These are phyloP conservation scores for Triglochin maritima DNA, from an alignment of 106 monocot species.

Conservation along the genomic window DNA sequence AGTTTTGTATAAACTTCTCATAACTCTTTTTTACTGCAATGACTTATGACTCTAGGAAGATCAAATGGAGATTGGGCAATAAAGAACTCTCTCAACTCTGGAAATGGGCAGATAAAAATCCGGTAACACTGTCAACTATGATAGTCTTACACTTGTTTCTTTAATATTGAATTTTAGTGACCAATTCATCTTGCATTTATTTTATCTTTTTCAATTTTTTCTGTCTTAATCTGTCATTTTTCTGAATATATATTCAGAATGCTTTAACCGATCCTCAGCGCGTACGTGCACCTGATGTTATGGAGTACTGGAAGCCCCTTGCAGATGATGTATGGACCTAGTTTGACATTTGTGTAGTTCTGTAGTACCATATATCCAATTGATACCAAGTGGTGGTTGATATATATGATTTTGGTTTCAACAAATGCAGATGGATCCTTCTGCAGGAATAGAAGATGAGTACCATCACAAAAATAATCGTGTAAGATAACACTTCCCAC, in stretches of 20 bases:
- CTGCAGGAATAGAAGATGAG: conserved; percentile 91
- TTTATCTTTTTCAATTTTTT: conserved; percentile 2
- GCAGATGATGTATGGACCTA: conserved; percentile 79
- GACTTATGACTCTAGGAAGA: conserved; percentile 32
- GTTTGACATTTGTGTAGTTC: too few relatives aligned
- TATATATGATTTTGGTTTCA: not conserved
- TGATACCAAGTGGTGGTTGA: not conserved
- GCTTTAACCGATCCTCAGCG: conserved; percentile 77
- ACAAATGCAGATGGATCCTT: conserved; percentile 74
- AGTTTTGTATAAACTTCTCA: too few relatives aligned
- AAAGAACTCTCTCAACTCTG: conserved; percentile 82
- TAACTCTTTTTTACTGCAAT: too few relatives aligned
- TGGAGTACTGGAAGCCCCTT: conserved; percentile 96
- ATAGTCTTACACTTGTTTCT: not conserved
- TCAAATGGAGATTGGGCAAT: conserved; percentile 87
- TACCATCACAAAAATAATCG: conserved; percentile 94
- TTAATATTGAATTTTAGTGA: not conserved
- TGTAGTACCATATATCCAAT: not conserved
- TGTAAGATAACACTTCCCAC: conserved; percentile 25
- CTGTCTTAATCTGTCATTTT: not conserved
- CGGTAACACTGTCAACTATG: conserved; percentile 17
- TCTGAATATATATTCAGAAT: conserved; percentile 39
- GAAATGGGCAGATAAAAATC: conserved; percentile 99
- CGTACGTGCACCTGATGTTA: conserved; percentile 61
- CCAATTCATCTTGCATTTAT: not conserved